Percentiles rank a stretch among this genome's conserved stretches.
Evolutionary conservation across 1,284 basidiomycete species (phyloP).

Genomic region (Volvariella volvacea): DNA sequence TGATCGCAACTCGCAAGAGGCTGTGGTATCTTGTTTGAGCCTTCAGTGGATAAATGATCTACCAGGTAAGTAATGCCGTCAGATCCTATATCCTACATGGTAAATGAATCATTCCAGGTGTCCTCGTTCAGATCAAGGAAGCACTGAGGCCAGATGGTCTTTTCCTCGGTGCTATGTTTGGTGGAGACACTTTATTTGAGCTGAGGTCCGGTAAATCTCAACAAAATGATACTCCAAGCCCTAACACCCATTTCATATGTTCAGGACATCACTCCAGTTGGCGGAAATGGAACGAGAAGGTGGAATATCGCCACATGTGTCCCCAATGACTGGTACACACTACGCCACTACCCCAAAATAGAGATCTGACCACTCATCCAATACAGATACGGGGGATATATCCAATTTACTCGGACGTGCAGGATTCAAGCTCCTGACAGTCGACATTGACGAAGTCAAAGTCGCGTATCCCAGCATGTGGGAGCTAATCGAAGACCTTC

Average conservation of each 20-base stretch:
- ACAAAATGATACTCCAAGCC: neutral
- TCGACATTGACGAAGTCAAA: conserved; percentile 92
- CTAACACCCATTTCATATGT: conserved; percentile 1
- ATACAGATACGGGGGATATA: conserved; percentile 78
- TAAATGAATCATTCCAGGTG: conserved; percentile 40
- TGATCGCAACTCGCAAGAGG: conserved; percentile 77
- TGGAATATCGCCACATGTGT: conserved; percentile 91
- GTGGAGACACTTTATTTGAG: conserved; percentile 96
- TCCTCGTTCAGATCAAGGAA: conserved; percentile 84
- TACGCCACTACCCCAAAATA: neutral
- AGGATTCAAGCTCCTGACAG: conserved; percentile 90
- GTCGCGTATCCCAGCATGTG: conserved; percentile 94
- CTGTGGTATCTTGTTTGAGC: conserved; percentile 85
- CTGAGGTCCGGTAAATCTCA: conserved; percentile 47
- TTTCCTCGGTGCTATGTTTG: conserved; percentile 91
- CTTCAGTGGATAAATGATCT: conserved; percentile 99
- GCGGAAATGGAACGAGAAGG: conserved; percentile 94
- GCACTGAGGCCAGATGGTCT: conserved; percentile 89
- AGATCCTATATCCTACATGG: neutral
- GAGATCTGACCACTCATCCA: neutral
- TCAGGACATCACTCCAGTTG: conserved; percentile 75
- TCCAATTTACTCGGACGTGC: conserved; percentile 90
- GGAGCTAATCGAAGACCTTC: conserved; percentile 91
- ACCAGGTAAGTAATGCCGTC: conserved; percentile 51
- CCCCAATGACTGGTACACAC: conserved; percentile 89